Evolutionary conservation across 73 alveolate genomes (phyloP).

Genomic region (Paramecium sexaurelia): DNA sequence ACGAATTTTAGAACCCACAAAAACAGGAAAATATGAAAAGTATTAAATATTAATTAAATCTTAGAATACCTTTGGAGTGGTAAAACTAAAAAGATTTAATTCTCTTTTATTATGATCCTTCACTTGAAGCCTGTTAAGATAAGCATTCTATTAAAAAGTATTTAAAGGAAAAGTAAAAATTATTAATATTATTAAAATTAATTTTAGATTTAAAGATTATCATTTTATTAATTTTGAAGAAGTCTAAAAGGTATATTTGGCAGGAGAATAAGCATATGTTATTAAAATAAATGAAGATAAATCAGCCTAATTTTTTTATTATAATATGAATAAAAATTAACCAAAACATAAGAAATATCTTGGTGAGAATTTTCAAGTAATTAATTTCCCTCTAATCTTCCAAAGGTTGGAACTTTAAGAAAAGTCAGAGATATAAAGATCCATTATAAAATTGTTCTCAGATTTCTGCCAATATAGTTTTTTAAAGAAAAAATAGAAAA

Average conservation of each 20-base stretch:
- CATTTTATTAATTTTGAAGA: conserved; percentile 36
- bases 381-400: background rate
- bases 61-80: conserved; percentile 57
- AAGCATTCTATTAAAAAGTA: conserved; percentile 52
- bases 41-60: background rate
- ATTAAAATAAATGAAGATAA: conserved; percentile 30
- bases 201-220: conserved; percentile 40
- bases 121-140: conserved; percentile 46
- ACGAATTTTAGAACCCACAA: conserved; percentile 50
- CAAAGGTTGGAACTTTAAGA: conserved; percentile 34
- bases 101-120: conserved; percentile 25
- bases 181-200: background rate
- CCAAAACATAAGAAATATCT: conserved; percentile 36
- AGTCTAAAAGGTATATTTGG: background rate
- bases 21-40: conserved; percentile 59
- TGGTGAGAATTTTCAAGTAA: conserved; percentile 46
- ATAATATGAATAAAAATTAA: conserved; percentile 29
- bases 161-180: conserved; percentile 18
- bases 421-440: background rate
- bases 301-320: conserved; percentile 53
- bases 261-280: conserved; percentile 31
- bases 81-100: conserved; percentile 13
- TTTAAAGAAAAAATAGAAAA: background rate
- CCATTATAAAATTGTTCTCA: background rate
- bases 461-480: conserved; percentile 24